These are phyloP conservation scores for Alnus glutinosa DNA, from an alignment of 306 rosid species.

Conservation along the genomic window DNA sequence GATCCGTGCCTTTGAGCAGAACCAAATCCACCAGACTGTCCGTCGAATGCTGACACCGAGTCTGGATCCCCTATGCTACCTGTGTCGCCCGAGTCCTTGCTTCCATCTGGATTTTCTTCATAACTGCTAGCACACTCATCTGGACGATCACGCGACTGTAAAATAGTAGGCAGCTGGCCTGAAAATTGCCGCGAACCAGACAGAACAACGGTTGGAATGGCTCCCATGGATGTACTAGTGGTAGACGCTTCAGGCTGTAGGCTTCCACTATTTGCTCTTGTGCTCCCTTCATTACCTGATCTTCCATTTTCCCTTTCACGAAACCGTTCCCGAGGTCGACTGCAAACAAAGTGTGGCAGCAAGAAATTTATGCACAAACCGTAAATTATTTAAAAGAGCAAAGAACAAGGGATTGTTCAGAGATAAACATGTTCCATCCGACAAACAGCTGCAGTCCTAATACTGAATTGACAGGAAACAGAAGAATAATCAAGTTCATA, in stretches of 20 bases:
- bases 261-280: conserved; percentile 53
- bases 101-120: conserved; percentile 88
- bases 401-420: neutral
- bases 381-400: neutral
- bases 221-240: conserved; percentile 48
- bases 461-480: neutral
- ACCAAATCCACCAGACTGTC: conserved; percentile 65
- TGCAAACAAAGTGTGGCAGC: conserved; percentile 30
- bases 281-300: conserved; percentile 67
- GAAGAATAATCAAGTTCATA: neutral
- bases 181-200: conserved; percentile 71
- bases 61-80: conserved; percentile 90
- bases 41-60: conserved; percentile 69
- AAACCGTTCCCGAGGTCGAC: conserved; percentile 86
- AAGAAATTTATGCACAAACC: neutral
- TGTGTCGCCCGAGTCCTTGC: conserved; percentile 87
- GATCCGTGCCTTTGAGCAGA: conserved; percentile 76
- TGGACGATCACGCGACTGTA: conserved; percentile 82
- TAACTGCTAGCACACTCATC: conserved; percentile 72
- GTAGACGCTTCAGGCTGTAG: conserved; percentile 64
- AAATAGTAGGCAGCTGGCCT: conserved; percentile 76
- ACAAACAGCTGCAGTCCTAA: neutral
- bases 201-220: conserved; percentile 64
- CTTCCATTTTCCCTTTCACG: conserved; percentile 93
- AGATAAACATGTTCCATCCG: neutral